Evolutionary conservation across 2,329 filamentous ascomycete genomes (phyloP), one percentile per base, ranked within the genome.

Genomic region (Talaromyces piceae): DNA sequence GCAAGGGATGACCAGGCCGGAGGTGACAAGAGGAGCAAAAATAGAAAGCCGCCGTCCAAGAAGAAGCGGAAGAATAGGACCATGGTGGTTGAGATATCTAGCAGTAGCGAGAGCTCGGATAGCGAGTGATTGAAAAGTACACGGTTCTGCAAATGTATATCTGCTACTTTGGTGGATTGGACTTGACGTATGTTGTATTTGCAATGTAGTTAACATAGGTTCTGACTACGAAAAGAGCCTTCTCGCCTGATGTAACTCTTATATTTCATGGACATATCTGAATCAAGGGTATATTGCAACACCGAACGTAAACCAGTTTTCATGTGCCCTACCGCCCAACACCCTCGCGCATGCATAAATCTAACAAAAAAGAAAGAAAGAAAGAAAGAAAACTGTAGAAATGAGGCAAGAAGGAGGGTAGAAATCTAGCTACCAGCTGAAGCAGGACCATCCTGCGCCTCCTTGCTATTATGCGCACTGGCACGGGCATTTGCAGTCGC

Each of bases 21-120:
- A 48, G 27, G 16, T 18, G 41, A 47, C 20, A 45, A 51, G 18
- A 30, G 20, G 8, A 20, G 27, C 37, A 51, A 54, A 18, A 55
- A 55, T 27, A 50, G 37, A 30, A 58, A 54, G 47, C 52, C 53
- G 7, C 47, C 49, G 49, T 43, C 50, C 28, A 51, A 49, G 51
- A 71, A 69, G 60, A 72, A 72, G 61, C 64, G 67, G 54, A 73
- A 72, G 63, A 73, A 71, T 52, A 63, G 70, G 47, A 73, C 69
- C 13, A 64, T 61, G 33, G 54, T 73, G 41, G 61, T 73, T 18
- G 68, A 73, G 39, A 68, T 71, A 45, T 70, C 67, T 3, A 72
- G 68, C 50, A 70, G 67, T 55, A 71, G 67, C 56, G 67, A 68
- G 41, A 70, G 67, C 41, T 52, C 50, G 28, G 57, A 59, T 26